Evolutionary conservation across 1,284 basidiomycete genomes (phyloP), one percentile per base, ranked within the genome.

Genomic region (Cryptococcus maquisensis): DNA sequence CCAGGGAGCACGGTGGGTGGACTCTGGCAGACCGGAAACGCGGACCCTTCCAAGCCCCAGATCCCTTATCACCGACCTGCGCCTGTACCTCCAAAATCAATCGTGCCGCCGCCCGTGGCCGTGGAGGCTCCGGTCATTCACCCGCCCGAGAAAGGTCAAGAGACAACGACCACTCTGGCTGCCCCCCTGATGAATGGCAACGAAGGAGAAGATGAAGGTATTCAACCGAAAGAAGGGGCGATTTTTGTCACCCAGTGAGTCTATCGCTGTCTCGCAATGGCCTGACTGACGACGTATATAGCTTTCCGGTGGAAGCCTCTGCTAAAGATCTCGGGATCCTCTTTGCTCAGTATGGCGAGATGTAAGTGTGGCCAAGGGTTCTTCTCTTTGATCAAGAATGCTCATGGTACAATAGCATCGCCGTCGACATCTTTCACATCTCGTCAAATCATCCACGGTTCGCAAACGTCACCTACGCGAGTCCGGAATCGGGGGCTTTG

Each of bases 391-490:
- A 26, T 15, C 28, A 32, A 6, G 10, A 32, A 32, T 32, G 28
- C 28, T 32, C 28, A 32, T 32, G 28, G 5, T 21, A 20, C 20
- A 21, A n/a, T 54, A 76, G 73, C 43, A 51, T 66, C 4, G 66
- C 73, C 2, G 73, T 76, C 28, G 74, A 76, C 60, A 74, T 76
- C 51, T 75, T 74, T 51, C 72, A 73, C 46, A 66, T 75, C 18
- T 67, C 69, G 1, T 63, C 69, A 0, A 47, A 60, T 21, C 59
- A 64, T 41, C 69, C 69, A 10, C 69, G 74, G 3, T 75, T 74
- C 45, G 74, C 74, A 12, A 66, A 70, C 49, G 68, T 76, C 18
- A 63, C 69, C 2, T 76, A 67, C 51, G 55, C 56, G 16, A 62
- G 69, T n/a, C 58, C 64, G 1, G 50, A 49, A 3, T 59, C 66